Conservation (phyloP, 129 eudicot species). For the Erigeron canadensis region DNA sequence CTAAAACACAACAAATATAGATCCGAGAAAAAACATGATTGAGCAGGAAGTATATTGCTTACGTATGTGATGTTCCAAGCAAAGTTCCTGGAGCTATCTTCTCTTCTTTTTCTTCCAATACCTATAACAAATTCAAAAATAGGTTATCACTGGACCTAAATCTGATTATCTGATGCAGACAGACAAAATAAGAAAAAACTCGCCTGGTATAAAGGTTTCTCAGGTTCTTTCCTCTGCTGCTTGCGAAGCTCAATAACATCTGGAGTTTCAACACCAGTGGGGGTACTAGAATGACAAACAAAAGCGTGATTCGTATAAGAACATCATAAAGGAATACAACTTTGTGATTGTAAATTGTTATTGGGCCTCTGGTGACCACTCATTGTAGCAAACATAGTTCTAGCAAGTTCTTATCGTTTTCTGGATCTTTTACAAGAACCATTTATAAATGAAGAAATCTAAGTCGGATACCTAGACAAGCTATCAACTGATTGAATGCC, state of each 20-base stretch:
- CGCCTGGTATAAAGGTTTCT: slow-evolving; percentile 94
- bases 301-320: not conserved
- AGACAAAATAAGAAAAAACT: not conserved
- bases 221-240: slow-evolving; percentile 98
- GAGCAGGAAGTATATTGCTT: slow-evolving; percentile 20
- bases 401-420: not conserved
- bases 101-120: slow-evolving; percentile 96
- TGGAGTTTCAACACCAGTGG: slow-evolving; percentile 98
- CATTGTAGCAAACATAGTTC: not conserved
- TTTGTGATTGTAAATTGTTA: not conserved
- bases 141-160: not conserved
- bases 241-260: slow-evolving; percentile 98
- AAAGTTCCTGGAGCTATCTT: slow-evolving; percentile 91
- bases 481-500: slow-evolving; percentile 95
- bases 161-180: not conserved
- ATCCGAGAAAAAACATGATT: no score
- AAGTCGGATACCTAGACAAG: slow-evolving; percentile 61
- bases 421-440: not conserved
- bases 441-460: not conserved
- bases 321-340: not conserved
- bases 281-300: slow-evolving; percentile 51
- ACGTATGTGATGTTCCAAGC: slow-evolving; percentile 85
- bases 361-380: not conserved
- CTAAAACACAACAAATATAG: not conserved
- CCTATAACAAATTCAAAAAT: slow-evolving; percentile 39